Percentiles rank a stretch among this genome's conserved stretches.
These are phyloP conservation scores for Colletotrichum sublineola DNA, from an alignment of 2,329 filamentous ascomycete species.

Conservation along the genomic window DNA sequence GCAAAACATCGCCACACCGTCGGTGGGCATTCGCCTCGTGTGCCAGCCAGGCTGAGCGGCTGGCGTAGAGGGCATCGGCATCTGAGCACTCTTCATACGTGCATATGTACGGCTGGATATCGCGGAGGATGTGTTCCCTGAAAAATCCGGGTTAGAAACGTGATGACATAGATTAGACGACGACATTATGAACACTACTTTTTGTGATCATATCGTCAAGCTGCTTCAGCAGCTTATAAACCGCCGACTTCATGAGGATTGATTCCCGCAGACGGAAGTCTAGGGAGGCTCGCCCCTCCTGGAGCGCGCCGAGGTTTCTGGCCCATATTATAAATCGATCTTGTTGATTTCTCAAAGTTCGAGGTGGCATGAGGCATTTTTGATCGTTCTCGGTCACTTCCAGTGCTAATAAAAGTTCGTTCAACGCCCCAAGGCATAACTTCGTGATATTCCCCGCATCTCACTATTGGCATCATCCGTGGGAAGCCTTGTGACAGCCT, in stretches of 20 bases:
- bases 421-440: too few species aligned
- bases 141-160: too few species aligned
- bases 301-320: constrained; percentile 9
- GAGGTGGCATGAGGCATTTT: too few species aligned
- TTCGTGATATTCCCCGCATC: too few species aligned
- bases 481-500: too few species aligned
- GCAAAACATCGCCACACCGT: constrained; percentile 19
- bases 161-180: too few species aligned
- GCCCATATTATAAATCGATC: constrained; percentile 31
- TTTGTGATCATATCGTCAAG: not conserved
- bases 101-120: constrained; percentile 26
- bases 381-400: too few species aligned
- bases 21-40: constrained; percentile 13
- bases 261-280: constrained; percentile 25
- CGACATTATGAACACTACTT: constrained; percentile 8
- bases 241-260: not conserved
- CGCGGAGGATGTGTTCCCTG: constrained; percentile 19
- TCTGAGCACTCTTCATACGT: constrained; percentile 10
- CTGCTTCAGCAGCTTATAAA: not conserved
- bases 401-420: too few species aligned
- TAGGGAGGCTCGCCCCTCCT: constrained; percentile 10
- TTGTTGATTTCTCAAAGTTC: not conserved
- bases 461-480: too few species aligned
- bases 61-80: not conserved
- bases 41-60: constrained; percentile 6